Evolutionary conservation across 2,329 filamentous ascomycete genomes (phyloP).

Genomic region (Aspergillus proliferans): DNA sequence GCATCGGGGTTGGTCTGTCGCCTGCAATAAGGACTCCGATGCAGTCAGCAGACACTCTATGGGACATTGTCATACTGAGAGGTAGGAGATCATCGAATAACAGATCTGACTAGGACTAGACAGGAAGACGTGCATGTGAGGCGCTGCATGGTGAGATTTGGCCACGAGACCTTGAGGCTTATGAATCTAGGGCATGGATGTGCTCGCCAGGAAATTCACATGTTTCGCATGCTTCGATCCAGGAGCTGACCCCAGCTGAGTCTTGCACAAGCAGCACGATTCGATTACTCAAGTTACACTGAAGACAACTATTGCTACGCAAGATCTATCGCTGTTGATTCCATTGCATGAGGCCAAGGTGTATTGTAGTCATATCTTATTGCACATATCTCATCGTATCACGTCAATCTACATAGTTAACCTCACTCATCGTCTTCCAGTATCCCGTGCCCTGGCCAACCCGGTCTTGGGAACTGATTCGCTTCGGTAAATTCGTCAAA

Average conservation of each 20-base stretch:
- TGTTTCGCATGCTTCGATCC: no score
- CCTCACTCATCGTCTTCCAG: neutral
- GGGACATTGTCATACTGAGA: no score
- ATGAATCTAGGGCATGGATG: no score
- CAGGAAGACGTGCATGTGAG: no score
- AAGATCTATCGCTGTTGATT: neutral
- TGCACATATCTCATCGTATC: neutral
- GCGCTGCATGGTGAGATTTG: no score
- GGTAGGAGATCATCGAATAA: no score
- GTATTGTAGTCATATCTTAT: neutral
- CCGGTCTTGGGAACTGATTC: neutral
- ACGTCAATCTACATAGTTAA: neutral
- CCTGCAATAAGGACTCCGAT: neutral
- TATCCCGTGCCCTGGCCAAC: neutral
- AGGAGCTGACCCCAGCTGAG: no score
- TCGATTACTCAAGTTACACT: neutral
- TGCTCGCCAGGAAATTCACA: no score
- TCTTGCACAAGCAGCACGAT: no score
- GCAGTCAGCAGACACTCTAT: no score
- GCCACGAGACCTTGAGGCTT: no score
- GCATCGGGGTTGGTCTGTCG: neutral
- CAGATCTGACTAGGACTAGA: no score
- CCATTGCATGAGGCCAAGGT: neutral
- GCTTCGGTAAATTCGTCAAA: neutral
- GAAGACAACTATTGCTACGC: neutral